Evolutionary conservation across 176 grass and related monocot species (phyloP).

Genomic region (Chloris gayana): DNA sequence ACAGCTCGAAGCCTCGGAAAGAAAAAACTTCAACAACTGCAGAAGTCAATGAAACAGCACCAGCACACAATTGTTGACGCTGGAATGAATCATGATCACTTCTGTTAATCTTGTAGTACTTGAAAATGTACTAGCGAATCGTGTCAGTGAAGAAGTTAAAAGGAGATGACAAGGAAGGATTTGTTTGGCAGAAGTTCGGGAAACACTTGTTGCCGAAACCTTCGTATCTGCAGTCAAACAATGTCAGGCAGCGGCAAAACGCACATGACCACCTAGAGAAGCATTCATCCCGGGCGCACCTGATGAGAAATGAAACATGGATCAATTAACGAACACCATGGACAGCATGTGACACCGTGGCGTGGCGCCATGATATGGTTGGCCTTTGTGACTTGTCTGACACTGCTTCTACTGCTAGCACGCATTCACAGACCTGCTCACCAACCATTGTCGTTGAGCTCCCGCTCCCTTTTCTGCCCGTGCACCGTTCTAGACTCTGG

Average conservation of each 20-base stretch:
- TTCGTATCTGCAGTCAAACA: not conserved
- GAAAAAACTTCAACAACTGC: not conserved
- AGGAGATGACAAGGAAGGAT: slow-evolving; percentile 13
- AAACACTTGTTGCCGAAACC: not conserved
- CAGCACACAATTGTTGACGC: slow-evolving; percentile 1
- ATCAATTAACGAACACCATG: not conserved
- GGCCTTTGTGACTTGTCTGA: slow-evolving; percentile 8
- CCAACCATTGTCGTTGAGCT: slow-evolving; percentile 12
- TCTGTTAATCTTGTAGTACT: not conserved
- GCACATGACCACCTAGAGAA: too few relatives aligned
- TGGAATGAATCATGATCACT: not conserved
- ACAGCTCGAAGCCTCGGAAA: not conserved
- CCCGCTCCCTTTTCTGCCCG: not conserved
- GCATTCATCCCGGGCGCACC: not conserved
- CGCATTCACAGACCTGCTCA: slow-evolving; percentile 19
- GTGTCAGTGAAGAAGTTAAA: not conserved
- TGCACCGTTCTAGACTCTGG: not conserved
- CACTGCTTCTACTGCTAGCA: not conserved
- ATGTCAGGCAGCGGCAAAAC: not conserved
- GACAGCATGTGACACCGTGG: not conserved
- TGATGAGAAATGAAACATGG: slow-evolving; percentile 2
- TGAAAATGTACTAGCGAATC: not conserved
- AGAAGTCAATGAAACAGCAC: slow-evolving; percentile 7
- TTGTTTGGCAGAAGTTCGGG: not conserved
- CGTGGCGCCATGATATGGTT: not conserved